Percentiles rank a stretch among this genome's conserved stretches.
Conservation (phyloP, 331 rosid species). For the Rosa hybrid region DNA sequence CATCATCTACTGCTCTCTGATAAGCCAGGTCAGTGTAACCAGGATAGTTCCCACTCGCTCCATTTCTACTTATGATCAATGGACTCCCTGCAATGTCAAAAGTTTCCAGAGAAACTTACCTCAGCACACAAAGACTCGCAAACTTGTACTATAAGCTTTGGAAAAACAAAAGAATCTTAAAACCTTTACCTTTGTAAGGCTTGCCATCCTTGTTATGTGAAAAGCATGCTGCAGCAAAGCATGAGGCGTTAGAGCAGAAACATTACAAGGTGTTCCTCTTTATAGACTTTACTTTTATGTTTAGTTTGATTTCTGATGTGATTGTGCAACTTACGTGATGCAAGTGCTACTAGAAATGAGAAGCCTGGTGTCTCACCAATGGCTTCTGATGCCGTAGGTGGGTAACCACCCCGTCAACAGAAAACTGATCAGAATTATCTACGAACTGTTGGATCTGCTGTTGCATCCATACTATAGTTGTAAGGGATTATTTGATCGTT, state of each 20-base stretch:
- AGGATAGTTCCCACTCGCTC: slow-evolving; percentile 79
- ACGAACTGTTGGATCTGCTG: slow-evolving; percentile 65
- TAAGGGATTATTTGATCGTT: slow-evolving; percentile 55
- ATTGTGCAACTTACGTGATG: neutral
- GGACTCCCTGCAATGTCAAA: slow-evolving; percentile 49
- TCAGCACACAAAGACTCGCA: neutral
- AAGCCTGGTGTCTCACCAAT: slow-evolving; percentile 53
- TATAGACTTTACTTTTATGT: neutral
- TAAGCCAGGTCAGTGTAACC: slow-evolving; percentile 84
- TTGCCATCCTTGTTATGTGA: slow-evolving; percentile 39
- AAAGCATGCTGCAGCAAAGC: slow-evolving; percentile 65
- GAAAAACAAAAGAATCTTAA: neutral
- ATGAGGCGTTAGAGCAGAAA: slow-evolving; percentile 18
- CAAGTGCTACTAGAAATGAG: neutral
- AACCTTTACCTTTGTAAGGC: slow-evolving; percentile 48
- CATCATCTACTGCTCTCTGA: slow-evolving; percentile 67
- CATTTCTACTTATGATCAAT: slow-evolving; percentile 66
- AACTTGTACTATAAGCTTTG: neutral
- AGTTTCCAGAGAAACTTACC: neutral
- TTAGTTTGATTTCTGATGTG: neutral
- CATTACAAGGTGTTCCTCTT: neutral
- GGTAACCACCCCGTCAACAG: slow-evolving; percentile 92
- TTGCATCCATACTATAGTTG: slow-evolving; percentile 67
- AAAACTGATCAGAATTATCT: slow-evolving; percentile 47
- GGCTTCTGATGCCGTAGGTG: slow-evolving; percentile 71